Percentiles rank a stretch among this genome's conserved stretches.
Evolutionary conservation across 164 flowering plant species (phyloP).

Genomic region (Tetrastigma voinierianum): DNA sequence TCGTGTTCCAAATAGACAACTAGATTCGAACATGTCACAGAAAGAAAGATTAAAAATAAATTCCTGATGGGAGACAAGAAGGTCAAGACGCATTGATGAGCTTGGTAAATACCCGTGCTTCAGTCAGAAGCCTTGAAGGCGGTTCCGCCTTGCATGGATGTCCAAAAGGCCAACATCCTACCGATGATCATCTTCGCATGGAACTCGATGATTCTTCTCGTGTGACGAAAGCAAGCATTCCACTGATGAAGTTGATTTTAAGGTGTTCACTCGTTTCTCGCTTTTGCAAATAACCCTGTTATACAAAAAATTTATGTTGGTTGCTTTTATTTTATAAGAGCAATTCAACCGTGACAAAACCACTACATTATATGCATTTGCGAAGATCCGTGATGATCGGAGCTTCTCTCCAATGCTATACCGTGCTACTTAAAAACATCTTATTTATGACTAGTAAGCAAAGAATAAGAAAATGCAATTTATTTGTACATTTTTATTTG

Average conservation of each 20-base stretch:
- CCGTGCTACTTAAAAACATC: slow-evolving; percentile 58
- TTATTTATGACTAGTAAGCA: slow-evolving; percentile 2
- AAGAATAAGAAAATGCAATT: too few relatives aligned
- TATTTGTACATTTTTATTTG: too few relatives aligned
- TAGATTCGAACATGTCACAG: slow-evolving; percentile 12
- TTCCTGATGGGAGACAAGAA: slow-evolving; percentile 30
- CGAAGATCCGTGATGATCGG: slow-evolving; percentile 75
- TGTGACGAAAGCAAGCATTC: slow-evolving; percentile 47
- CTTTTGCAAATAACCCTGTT: slow-evolving; percentile 65
- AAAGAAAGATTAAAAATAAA: slow-evolving; percentile 17
- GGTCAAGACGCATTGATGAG: slow-evolving; percentile 24
- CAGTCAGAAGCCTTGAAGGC: slow-evolving; percentile 15
- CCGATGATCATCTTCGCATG: slow-evolving; percentile 30
- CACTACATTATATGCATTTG: slow-evolving; percentile 62
- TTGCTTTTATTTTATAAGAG: slow-evolving; percentile 81
- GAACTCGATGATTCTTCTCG: slow-evolving; percentile 55
- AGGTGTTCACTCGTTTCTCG: slow-evolving; percentile 59
- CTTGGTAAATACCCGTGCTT: slow-evolving; percentile 16
- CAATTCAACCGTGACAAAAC: slow-evolving; percentile 68
- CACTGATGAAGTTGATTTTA: slow-evolving; percentile 83
- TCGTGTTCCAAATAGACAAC: slow-evolving; percentile 23
- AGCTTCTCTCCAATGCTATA: slow-evolving; percentile 93
- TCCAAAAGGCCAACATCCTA: slow-evolving; percentile 15
- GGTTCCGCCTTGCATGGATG: slow-evolving; percentile 18
- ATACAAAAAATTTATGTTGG: slow-evolving; percentile 89